Evolutionary conservation across 768 basidiomycete species (phyloP), one percentile per base, ranked within the genome.

Genomic region (Gymnopilus junonius): DNA sequence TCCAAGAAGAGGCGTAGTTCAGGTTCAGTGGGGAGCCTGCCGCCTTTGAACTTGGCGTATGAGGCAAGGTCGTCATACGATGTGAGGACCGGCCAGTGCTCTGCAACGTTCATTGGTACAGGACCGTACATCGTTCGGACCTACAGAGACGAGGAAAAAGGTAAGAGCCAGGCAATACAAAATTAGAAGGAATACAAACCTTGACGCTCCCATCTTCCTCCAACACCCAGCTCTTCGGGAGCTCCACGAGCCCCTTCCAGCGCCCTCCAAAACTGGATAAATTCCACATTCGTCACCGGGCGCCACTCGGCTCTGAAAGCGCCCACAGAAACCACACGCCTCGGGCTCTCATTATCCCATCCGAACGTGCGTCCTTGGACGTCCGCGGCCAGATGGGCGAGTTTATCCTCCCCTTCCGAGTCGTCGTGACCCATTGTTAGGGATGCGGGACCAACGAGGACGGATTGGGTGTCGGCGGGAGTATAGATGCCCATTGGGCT

Each of bases 301-400:
- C 92, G 77, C 82, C 90, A 89, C 17, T 89, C 87, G 15, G 88
- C 81, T 67, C 79, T 82, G 79, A 95, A 90, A 11, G 77, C 65
- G 1, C 75, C 79, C 12, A 95, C 87, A 2, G 78, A 53, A 1
- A 89, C 85, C 0, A 66, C 63, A 15, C 89, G 80, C 35, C 72
- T 63, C 0, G 94, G 94, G 63, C 84, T 85, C 77, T 98, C 95
- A 71, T 93, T 94, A 73, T 97, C 95, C 95, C 95, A 98, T 8
- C 95, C 95, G 70, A 92, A 94, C 0, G 75, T 75, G 58, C 75
- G 78, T 10, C 76, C 71, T 1, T 73, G 67, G 8, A 79, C 73
- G 51, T 74, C 70, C 8, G 67, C 63, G 2, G 53, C 53, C 17
- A 71, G 20, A 1, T 70, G 67, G 4, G 71, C 68, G 4, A 70